A percentile compares a stretch with the other conserved stretches of the same genome.
phyloP scores from a whole-genome alignment of 257 asterid genomes.

The Rauvolfia tetraphylla region DNA sequence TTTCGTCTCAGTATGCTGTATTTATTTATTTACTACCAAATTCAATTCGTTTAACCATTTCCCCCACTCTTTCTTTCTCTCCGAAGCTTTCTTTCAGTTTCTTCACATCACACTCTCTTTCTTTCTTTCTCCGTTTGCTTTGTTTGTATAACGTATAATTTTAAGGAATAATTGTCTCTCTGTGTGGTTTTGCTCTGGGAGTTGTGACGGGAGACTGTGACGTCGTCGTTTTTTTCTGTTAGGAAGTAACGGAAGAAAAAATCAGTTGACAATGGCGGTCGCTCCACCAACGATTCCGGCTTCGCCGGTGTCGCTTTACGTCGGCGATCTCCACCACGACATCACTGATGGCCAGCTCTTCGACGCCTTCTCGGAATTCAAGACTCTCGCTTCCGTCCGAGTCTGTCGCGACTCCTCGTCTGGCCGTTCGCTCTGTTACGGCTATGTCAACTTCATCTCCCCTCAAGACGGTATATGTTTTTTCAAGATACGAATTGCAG shows the following conservation, averaged over 20 bases:
- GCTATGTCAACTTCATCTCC: slow-evolving; percentile 40
- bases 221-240: slow-evolving; percentile 23
- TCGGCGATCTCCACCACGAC: slow-evolving; percentile 39
- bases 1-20: neutral
- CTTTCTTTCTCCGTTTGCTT: neutral
- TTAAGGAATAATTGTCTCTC: neutral
- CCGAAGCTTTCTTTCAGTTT: neutral
- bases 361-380: slow-evolving; percentile 38
- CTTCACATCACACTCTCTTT: neutral
- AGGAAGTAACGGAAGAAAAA: neutral
- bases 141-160: neutral
- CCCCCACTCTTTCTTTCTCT: neutral
- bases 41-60: neutral
- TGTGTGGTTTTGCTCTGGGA: neutral
- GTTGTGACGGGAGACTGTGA: slow-evolving; percentile 1
- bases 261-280: slow-evolving; percentile 25
- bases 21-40: neutral
- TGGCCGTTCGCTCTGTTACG: slow-evolving; percentile 42
- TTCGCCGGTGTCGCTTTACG: slow-evolving; percentile 35
- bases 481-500: neutral
- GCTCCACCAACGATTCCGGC: slow-evolving; percentile 18
- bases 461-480: slow-evolving; percentile 35
- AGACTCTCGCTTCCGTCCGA: slow-evolving; percentile 28
- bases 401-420: slow-evolving; percentile 38
- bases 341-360: slow-evolving; percentile 31